Conservation (phyloP, 306 rosid species). For the Castanea crenata region DNA sequence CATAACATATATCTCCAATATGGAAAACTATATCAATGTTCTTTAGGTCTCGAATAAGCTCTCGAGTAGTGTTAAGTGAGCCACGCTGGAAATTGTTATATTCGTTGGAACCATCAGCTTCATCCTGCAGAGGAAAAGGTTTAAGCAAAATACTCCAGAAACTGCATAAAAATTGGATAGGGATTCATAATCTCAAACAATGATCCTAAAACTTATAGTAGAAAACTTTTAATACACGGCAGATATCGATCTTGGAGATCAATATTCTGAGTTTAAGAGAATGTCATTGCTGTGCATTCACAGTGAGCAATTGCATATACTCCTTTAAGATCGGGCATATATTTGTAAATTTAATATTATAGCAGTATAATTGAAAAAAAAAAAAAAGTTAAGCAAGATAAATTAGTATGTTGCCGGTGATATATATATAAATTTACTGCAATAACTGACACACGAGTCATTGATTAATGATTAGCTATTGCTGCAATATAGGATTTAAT, state of each 20-base stretch:
- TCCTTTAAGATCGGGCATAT: neutral
- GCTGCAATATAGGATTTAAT: neutral
- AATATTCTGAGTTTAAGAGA: neutral
- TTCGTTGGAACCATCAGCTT: conserved; percentile 96
- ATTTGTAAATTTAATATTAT: neutral
- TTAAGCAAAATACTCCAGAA: conserved; percentile 10
- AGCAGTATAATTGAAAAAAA: neutral
- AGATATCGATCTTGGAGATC: neutral
- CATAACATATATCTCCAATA: conserved; percentile 90
- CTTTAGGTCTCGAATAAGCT: conserved; percentile 67
- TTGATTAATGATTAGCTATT: neutral
- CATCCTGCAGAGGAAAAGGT: conserved; percentile 52
- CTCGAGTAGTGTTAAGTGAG: conserved; percentile 77
- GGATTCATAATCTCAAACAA: neutral
- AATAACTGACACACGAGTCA: neutral
- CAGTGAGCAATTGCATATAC: neutral
- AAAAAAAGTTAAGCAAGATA: neutral
- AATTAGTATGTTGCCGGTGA: neutral
- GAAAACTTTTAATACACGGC: neutral
- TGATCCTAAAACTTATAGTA: too few relatives aligned
- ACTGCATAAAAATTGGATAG: neutral
- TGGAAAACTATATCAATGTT: conserved; percentile 82
- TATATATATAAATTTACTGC: neutral
- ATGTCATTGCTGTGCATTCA: too few relatives aligned
- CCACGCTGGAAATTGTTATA: conserved; percentile 80